Evolutionary conservation across 1,284 basidiomycete species (phyloP), one percentile per base, ranked within the genome.

Genomic region (Rhodotorula sp.): DNA sequence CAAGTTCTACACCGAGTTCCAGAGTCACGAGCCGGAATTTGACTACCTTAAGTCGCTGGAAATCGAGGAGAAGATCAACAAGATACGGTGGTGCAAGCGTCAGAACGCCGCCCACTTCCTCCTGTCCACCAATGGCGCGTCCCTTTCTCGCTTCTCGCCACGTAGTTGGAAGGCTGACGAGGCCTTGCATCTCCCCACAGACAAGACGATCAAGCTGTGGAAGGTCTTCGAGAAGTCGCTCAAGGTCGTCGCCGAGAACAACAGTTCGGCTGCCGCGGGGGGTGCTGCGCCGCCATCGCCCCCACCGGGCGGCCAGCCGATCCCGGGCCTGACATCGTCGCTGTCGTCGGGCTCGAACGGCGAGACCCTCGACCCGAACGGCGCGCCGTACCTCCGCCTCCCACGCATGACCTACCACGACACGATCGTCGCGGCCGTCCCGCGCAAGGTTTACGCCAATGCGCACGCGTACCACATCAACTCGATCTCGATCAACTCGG

Each of bases 1-100:
- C 89, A 98, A 98, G 84, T 99, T 99, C 84, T 98, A 99, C 83
- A 99, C 97, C 72, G 97, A 99, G 84, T 97, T 99, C 82, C 70
- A 99, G 86, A 97, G 94, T 57, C 97, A 99, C 83, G 97, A 99
- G 83, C 97, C 97, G 70, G 97, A 99, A 83, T 99, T 99, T 83
- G 97, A 99, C 86, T 99, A 99, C 83, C 89, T 99, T 82, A 99
- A 99, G 86, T 97, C 94, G 44, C 86, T 99, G 78, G 97, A 99
- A 86, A 99, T 99, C 82, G 97, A 99, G 84, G 97, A 99, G 86
- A 99, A 99, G 90, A 99, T 99, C 87, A 99, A 99, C 86, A 93
- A 97, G 88, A 99, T 99, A 87, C 93, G 95, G 82, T 99, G 97
- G 97, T 98, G 95, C 87, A 94, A 90, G 85, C 88, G 97, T 76